Conservation (phyloP, 108 stramenopile genomes). For the Skeletonema costatum region DNA sequence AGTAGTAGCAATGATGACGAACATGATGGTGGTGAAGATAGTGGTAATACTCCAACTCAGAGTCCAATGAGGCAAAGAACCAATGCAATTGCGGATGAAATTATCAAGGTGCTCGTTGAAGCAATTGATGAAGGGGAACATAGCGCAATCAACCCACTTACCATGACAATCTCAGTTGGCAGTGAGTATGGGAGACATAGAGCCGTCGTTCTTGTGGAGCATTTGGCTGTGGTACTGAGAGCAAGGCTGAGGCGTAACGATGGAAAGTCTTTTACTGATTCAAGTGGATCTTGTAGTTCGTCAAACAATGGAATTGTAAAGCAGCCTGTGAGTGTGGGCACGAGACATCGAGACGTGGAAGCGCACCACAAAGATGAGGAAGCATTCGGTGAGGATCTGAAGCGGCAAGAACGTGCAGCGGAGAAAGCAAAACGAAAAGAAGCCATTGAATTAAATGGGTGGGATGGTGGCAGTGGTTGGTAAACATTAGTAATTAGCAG, state of each 20-base stretch:
- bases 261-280: conserved; percentile 28
- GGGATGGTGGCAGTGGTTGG: conserved; percentile 25
- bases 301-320: conserved; percentile 38
- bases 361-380: conserved; percentile 47
- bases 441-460: conserved; percentile 6
- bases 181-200: conserved; percentile 79
- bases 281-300: background rate
- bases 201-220: conserved; percentile 67
- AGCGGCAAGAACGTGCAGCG: conserved; percentile 27
- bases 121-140: conserved; percentile 73
- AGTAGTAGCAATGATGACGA: background rate
- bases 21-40: background rate
- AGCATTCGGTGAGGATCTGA: conserved; percentile 48
- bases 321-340: conserved; percentile 52
- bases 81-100: conserved; percentile 54
- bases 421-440: conserved; percentile 39
- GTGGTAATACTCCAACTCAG: background rate
- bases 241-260: conserved; percentile 46
- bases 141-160: conserved; percentile 70
- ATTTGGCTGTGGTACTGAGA: conserved; percentile 41
- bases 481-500: background rate
- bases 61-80: conserved; percentile 43
- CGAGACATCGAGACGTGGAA: conserved; percentile 49
- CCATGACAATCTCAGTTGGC: conserved; percentile 75
- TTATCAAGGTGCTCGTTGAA: conserved; percentile 50